These are phyloP conservation scores for Neurospora hispaniola DNA, from an alignment of 495 filamentous ascomycete species.

Conservation along the genomic window DNA sequence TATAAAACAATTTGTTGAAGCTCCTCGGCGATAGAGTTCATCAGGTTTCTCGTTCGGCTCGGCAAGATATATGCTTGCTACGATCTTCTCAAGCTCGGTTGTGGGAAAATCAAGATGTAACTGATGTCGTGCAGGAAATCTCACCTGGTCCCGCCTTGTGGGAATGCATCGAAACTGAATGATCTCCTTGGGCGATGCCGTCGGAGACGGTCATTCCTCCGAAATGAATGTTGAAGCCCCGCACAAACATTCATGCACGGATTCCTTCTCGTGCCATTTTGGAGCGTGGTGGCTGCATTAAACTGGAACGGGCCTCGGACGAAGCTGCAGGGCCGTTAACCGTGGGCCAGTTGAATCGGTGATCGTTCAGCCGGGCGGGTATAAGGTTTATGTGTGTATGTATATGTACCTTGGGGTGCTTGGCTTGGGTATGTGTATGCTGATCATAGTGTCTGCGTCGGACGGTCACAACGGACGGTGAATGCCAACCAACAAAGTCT, in stretches of 20 bases:
- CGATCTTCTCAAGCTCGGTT: neutral
- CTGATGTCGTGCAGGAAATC: neutral
- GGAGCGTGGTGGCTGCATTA: neutral
- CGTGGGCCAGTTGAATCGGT: neutral
- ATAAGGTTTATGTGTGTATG: neutral
- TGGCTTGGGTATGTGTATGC: neutral
- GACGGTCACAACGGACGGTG: neutral
- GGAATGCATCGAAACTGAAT: neutral
- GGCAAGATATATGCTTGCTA: neutral
- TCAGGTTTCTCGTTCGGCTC: neutral
- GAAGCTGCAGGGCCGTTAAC: neutral
- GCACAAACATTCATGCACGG: neutral
- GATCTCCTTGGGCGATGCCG: neutral
- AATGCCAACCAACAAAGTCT: neutral
- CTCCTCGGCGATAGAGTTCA: neutral
- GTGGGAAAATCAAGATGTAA: neutral
- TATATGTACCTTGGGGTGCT: neutral
- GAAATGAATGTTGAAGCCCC: neutral
- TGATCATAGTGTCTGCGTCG: neutral
- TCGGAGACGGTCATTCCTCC: neutral
- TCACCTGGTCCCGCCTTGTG: neutral
- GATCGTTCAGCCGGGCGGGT: neutral
- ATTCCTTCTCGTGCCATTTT: neutral
- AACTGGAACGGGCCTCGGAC: neutral
- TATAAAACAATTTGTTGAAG: too few species aligned